These are phyloP conservation scores for Scedosporium apiospermum DNA, from an alignment of 2,329 filamentous ascomycete genomes.

Conservation along the genomic window DNA sequence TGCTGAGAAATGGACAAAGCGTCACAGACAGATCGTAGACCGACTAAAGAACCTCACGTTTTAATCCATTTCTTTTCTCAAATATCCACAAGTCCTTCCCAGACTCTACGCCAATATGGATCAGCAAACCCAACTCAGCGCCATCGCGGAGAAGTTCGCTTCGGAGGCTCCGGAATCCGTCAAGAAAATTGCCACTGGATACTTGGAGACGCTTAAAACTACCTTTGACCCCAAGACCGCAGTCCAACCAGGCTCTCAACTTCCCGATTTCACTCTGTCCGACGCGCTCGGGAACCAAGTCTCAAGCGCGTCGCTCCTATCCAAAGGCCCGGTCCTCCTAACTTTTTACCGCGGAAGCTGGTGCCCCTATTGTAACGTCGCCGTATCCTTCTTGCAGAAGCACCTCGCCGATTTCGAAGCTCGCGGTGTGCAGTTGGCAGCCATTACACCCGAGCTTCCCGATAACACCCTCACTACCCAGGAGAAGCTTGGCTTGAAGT, in stretches of 20 bases:
- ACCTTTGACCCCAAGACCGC: not conserved
- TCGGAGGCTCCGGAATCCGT: constrained; percentile 12
- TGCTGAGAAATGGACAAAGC: too few relatives aligned
- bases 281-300: constrained; percentile 14
- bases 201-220: not conserved
- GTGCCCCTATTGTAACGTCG: constrained; percentile 36
- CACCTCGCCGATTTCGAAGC: constrained; percentile 23
- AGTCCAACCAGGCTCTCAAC: not conserved
- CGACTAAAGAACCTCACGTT: not conserved
- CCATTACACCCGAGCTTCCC: constrained; percentile 31
- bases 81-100: not conserved
- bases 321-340: constrained; percentile 25
- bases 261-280: not conserved
- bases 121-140: constrained; percentile 10
- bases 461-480: constrained; percentile 23
- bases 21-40: not conserved
- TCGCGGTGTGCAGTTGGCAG: constrained; percentile 29
- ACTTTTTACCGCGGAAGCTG: constrained; percentile 37
- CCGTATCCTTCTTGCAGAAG: constrained; percentile 24
- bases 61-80: not conserved
- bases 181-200: constrained; percentile 20
- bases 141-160: constrained; percentile 7
- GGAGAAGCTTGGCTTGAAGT: constrained; percentile 30
- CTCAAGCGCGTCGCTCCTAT: constrained; percentile 19
- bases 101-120: not conserved